Evolutionary conservation across 1,139 yeast species (phyloP), one percentile per base, ranked within the genome.

Genomic region (Candida sojae): DNA sequence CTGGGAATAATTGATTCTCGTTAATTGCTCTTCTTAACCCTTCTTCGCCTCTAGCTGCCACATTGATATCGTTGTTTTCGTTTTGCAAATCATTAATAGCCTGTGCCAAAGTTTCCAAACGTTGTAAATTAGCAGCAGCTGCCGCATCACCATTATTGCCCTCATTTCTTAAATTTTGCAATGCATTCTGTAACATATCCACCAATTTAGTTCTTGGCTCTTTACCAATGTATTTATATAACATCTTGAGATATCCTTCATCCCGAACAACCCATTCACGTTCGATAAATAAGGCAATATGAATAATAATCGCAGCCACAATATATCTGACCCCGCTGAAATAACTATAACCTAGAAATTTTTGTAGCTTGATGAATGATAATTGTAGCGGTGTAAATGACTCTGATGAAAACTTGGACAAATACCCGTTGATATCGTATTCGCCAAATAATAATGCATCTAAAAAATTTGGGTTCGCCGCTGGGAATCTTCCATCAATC

Each of bases 211-310:
- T 65, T 41, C 78, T 68, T 42, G 79, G 81, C 52, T 80, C 84
- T 39, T 77, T 75, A 4, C 91, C 91, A 43, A 86, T 77, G 50
- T 75, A 78, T 50, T 73, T 79, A 47, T 75, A 60, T 25, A 86
- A 68, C 58, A 84, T 68, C 59, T 80, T 83, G 37, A 71, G 63
- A 60, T 84, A 85, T 0, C 88, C 88, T 43, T 83, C 83, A 60
- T 86, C 93, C 47, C 83, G 69, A 1, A 81, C 80, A n/a, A 86
- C 86, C 82, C 87, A 83, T 57, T 85, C 91, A 59, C 84, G 86
- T 52, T 80, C 84, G 38, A 83, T 71, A 58, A 81, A 80, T 7
- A 82, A 53, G 2, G 82, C 79, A 29, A 79, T 58, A 51, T 75
- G 78, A 32, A 79, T 64, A 6, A 71, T 57, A 5, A 80, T 62